Percentiles rank a stretch among this genome's conserved stretches.
These are phyloP conservation scores for Aspergillus kassunensis DNA, from an alignment of 495 filamentous ascomycete genomes.

Conservation along the genomic window DNA sequence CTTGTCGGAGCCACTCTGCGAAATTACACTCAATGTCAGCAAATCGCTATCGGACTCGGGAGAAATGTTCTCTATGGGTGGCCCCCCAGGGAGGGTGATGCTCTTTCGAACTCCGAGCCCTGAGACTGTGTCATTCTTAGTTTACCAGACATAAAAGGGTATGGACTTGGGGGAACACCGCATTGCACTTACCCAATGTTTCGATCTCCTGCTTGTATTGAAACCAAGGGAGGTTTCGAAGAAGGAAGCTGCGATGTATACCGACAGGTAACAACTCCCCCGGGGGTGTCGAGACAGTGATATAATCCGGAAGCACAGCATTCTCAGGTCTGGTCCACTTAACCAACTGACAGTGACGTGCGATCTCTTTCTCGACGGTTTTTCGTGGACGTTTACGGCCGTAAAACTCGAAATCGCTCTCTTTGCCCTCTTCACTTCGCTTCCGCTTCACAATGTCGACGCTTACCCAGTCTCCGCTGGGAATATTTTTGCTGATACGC, in stretches of 20 bases:
- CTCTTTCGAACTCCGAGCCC: background rate
- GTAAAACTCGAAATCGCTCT: background rate
- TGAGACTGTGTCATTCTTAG: background rate
- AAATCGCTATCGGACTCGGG: background rate
- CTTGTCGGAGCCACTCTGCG: background rate
- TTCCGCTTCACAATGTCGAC: background rate
- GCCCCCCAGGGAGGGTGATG: background rate
- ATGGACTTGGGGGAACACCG: background rate
- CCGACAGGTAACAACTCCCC: background rate
- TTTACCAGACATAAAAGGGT: too few relatives aligned
- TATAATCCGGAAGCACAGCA: background rate
- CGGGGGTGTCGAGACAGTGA: background rate
- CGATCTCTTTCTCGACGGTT: background rate
- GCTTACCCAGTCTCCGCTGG: background rate
- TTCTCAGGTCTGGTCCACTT: background rate
- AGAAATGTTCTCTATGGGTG: background rate
- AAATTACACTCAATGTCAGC: background rate
- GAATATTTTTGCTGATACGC: background rate
- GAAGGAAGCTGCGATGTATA: background rate
- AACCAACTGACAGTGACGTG: background rate
- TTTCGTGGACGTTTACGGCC: background rate
- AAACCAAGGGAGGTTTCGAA: background rate
- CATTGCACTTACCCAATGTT: background rate
- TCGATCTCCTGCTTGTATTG: background rate
- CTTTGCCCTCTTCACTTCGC: background rate